Base-by-base conservation (phyloP, 805 yeast genomes). In the Komagataella populi region DNA sequence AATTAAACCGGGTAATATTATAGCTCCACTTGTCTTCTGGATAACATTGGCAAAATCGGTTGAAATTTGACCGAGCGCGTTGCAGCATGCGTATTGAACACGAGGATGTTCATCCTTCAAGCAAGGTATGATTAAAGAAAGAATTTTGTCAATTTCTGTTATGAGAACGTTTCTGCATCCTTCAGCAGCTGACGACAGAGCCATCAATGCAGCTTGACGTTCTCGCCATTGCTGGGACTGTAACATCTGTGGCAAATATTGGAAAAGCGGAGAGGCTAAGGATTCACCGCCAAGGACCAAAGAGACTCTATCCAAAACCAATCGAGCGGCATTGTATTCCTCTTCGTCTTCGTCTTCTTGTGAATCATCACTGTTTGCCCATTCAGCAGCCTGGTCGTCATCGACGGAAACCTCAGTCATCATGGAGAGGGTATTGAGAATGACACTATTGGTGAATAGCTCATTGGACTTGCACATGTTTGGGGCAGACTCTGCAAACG, bases 121-220 rank as follows among this genome's bases (percentile, higher is more conserved):
- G n/a, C 84, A 72, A 3, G 98, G 97, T 58, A 88, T 64, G 39
- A 93, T 82, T 80, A 91, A 74, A 59, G 87, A 95, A 57, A 93
- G 70, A 48, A 93, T 80, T 60, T 78, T 80, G 54, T 89, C 86
- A 49, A 88, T 84, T 63, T 89, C 96, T 36, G 78, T 71, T 48
- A 87, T 84, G 67, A 93, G 74, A 12, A 85, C 88, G 57, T 90
- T 97, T 49, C 87, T 76, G 68, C 98, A 91, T 50, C 99, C 99
- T 70, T 93, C 99, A 45, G 97, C 97, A 20, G 96, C 96, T 4
- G 96, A 83, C 0, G 97, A 89, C 23, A 93, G 71, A 0, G 97
- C 97, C 98, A 93, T 93, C 52, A 93, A 70, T 1, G 97, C 96
- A 22, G 96, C 99, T 64, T 90, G 96, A 55, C 96, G 83, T 64